Evolutionary conservation across 2,329 filamentous ascomycete genomes (phyloP), one percentile per base, ranked within the genome.

Genomic region (Harringtonia lauricola): DNA sequence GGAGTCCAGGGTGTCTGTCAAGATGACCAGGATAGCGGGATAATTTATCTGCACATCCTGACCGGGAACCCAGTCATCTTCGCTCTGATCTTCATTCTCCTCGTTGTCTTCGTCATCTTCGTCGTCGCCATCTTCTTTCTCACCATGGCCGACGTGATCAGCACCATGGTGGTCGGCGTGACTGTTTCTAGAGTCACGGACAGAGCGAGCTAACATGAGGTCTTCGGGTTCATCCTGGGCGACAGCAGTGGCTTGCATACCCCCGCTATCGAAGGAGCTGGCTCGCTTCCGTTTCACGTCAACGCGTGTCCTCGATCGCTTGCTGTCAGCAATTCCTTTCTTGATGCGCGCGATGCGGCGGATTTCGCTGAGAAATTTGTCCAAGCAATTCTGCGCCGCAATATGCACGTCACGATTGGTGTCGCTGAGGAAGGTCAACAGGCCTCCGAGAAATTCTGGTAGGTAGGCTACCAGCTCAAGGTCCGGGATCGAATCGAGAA

Each of bases 21-120:
- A 65, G 43, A 96, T 98, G 53, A 94, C 86, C 39, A 98, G 66
- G 30, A 98, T 94, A 52, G 83, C 86, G 47, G 86, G 81, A 62
- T 95, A 86, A 61, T 96, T 90, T 49, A 98, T 86, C 47, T 94
- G 83, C 8, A 95, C 88, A 60, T 98, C 92, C 63, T 98, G 92
- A 1, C 94, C 92, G 0, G 94, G 94, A 37, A 96, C 82, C 88
- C 90, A 98, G 57, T 96, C 92, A 47, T 89, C 89, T 54, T 95
- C 89, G 36, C 76, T 79, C 48, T 78, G 80, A 15, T 71, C 65
- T 26, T 74, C 74, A 29, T 72, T 73, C 2, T 76, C 73, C 6
- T 79, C 76, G 36, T 70, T 69, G n/a, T 69, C 68, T 26, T 67
- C 67, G 3, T 74, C 71, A n/a, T n/a, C n/a, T n/a, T n/a, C n/a